Evolutionary conservation across 1,139 yeast species (phyloP).

Genomic region (Kurtzmaniella natalensis): DNA sequence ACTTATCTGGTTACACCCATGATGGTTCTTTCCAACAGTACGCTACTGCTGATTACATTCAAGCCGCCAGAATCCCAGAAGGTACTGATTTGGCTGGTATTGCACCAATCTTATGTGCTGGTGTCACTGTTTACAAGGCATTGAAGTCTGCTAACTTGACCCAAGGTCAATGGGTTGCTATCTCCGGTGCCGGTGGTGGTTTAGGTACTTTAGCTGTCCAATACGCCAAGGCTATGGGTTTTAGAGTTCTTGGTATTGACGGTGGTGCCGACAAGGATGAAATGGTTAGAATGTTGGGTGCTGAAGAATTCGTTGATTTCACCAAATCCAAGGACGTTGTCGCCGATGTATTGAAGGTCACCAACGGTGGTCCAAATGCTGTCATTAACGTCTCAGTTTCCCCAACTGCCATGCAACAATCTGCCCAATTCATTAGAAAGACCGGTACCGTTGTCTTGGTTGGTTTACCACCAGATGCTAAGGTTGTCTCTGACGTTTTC

Average conservation of each 20-base stretch:
- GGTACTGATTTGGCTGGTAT: conserved; percentile 18
- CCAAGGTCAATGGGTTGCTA: conserved; percentile 19
- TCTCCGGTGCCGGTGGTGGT: conserved; percentile 20
- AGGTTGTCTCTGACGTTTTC: conserved; percentile 14
- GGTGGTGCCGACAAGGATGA: conserved; percentile 18
- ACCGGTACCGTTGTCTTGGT: conserved; percentile 19
- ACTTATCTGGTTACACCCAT: conserved; percentile 18
- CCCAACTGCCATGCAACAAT: conserved; percentile 17
- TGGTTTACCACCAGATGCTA: conserved; percentile 18
- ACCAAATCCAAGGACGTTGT: conserved; percentile 13
- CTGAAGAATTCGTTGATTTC: conserved; percentile 18
- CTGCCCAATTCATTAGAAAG: conserved; percentile 15
- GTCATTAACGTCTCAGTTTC: conserved; percentile 19
- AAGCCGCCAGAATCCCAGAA: conserved; percentile 16
- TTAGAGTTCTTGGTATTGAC: conserved; percentile 17
- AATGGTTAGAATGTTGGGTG: conserved; percentile 15
- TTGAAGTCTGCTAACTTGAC: conserved; percentile 16
- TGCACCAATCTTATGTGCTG: conserved; percentile 20
- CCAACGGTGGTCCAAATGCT: conserved; percentile 18
- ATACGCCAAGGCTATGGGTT: conserved; percentile 20
- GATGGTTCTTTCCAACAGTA: conserved; percentile 19
- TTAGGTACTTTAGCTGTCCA: conserved; percentile 19
- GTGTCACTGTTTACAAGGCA: conserved; percentile 20
- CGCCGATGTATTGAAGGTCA: conserved; percentile 12
- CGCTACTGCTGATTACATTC: conserved; percentile 19